These are phyloP conservation scores for Sphagnum contortum DNA, from an alignment of 225 moss, liverwort and hornwort genomes.

Conservation along the genomic window DNA sequence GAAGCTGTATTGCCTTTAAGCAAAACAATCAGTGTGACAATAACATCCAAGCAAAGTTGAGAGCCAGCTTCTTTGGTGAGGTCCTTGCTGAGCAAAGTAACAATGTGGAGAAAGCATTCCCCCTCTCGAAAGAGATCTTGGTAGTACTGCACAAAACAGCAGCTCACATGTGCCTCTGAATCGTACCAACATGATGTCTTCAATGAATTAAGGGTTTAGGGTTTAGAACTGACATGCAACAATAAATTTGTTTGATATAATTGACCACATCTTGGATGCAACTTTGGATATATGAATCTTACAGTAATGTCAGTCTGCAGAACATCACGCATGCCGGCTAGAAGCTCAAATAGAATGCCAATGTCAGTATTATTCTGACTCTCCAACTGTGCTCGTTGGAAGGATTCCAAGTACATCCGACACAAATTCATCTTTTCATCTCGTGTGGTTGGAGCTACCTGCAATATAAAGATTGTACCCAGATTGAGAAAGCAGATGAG, in stretches of 20 bases:
- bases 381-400: constrained; percentile 66
- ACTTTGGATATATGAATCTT: constrained; percentile 5
- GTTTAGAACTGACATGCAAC: no score
- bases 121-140: constrained; percentile 74
- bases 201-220: no score
- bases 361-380: constrained; percentile 44
- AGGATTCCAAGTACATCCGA: constrained; percentile 63
- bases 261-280: no score
- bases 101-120: constrained; percentile 80
- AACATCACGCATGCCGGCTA: constrained; percentile 67
- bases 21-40: constrained; percentile 61
- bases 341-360: constrained; percentile 55
- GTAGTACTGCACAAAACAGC: constrained; percentile 45
- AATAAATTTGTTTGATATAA: no score
- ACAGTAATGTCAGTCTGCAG: constrained; percentile 61
- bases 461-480: constrained; percentile 8
- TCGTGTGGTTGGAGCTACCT: constrained; percentile 55
- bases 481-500: no score
- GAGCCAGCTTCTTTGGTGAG: constrained; percentile 57
- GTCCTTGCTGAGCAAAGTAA: constrained; percentile 67
- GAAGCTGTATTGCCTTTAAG: constrained; percentile 71
- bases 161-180: no score
- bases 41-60: constrained; percentile 62
- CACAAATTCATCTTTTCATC: constrained; percentile 69
- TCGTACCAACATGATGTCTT: no score